A percentile compares a stretch with the other conserved stretches of the same genome.
These are phyloP conservation scores for Beauveria brongniartii DNA, from an alignment of 2,329 filamentous ascomycete species.

Conservation along the genomic window DNA sequence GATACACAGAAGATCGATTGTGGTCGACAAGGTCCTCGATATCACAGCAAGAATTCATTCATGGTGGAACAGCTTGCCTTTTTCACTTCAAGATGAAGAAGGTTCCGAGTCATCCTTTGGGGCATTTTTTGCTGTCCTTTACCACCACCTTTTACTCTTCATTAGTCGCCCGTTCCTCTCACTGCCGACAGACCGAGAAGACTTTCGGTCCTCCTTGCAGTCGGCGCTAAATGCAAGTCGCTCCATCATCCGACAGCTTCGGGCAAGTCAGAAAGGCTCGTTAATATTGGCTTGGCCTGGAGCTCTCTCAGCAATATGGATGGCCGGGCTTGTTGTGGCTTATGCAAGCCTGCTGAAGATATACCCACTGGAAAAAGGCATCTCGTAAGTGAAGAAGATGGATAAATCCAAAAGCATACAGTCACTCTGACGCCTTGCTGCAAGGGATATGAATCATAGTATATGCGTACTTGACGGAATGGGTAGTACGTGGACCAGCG, in stretches of 20 bases:
- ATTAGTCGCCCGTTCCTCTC: constrained; percentile 28
- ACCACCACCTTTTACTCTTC: constrained; percentile 25
- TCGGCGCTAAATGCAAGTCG: constrained; percentile 21
- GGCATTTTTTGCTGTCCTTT: constrained; percentile 22
- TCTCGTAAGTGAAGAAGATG: constrained; percentile 2
- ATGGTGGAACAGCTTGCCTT: constrained; percentile 21
- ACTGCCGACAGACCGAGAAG: constrained; percentile 18
- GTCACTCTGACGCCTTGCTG: background rate
- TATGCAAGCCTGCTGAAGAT: constrained; percentile 24
- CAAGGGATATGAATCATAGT: background rate
- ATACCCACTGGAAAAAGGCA: constrained; percentile 18
- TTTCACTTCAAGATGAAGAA: constrained; percentile 13
- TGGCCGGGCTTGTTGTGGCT: constrained; percentile 28
- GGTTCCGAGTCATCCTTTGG: constrained; percentile 1
- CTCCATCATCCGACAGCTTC: constrained; percentile 20
- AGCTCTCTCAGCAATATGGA: constrained; percentile 27
- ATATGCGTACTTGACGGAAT: background rate
- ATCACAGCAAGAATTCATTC: constrained; percentile 16
- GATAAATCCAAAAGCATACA: background rate
- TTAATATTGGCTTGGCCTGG: constrained; percentile 27
- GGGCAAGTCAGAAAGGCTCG: constrained; percentile 14
- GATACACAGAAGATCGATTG: constrained; percentile 18
- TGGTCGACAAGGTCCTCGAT: constrained; percentile 15
- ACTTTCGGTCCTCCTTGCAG: constrained; percentile 25
- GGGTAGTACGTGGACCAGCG: background rate